phyloP scores from a whole-genome alignment of 257 asterid species.

The Primulina huaijiensis region DNA sequence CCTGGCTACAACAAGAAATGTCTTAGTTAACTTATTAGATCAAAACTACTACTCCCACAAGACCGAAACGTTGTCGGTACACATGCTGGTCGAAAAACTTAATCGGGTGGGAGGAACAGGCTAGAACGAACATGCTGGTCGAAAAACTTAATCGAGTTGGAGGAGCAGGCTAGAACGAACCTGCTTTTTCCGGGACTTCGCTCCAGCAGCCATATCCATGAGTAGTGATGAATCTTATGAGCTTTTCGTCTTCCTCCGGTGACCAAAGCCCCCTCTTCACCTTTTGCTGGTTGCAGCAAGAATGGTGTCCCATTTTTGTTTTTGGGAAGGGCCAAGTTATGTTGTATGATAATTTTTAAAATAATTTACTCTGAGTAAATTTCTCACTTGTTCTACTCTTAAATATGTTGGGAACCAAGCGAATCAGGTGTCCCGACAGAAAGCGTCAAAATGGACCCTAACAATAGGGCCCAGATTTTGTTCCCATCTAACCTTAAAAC shows the following conservation, averaged over 20 bases:
- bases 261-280: slow-evolving; percentile 99
- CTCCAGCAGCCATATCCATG: slow-evolving; percentile 99
- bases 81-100: neutral
- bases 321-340: neutral
- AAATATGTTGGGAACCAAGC: slow-evolving; percentile 30
- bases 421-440: slow-evolving; percentile 38
- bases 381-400: slow-evolving; percentile 3
- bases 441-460: slow-evolving; percentile 28
- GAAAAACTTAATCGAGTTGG: neutral
- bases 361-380: neutral
- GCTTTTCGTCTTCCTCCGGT: slow-evolving; percentile 94
- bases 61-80: neutral
- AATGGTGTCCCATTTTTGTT: slow-evolving; percentile 71
- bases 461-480: slow-evolving; percentile 43
- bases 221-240: slow-evolving; percentile 63
- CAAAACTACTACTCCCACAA: neutral
- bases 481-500: slow-evolving; percentile 82
- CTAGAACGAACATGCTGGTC: slow-evolving; percentile 54
- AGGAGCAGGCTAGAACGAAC: slow-evolving; percentile 26
- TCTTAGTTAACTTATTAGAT: no score
- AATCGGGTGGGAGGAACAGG: neutral
- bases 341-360: neutral
- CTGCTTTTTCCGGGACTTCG: slow-evolving; percentile 98
- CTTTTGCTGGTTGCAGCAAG: slow-evolving; percentile 99
- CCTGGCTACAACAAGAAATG: neutral